Evolutionary conservation across 2,329 filamentous ascomycete species (phyloP).

Genomic region (Penicillium sp.): DNA sequence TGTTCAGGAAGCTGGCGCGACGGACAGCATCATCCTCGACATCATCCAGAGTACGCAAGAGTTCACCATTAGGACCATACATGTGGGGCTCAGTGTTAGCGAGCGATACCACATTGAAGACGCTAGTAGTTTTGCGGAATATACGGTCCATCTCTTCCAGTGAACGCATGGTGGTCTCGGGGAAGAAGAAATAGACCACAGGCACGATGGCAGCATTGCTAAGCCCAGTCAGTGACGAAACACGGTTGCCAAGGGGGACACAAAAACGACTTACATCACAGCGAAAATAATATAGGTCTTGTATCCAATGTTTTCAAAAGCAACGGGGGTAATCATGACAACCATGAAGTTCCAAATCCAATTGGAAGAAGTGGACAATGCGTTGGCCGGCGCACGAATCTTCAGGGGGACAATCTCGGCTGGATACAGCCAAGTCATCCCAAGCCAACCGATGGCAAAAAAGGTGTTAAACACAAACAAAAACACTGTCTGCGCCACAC

Average conservation of each 20-base stretch:
- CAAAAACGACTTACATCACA: conserved; percentile 43
- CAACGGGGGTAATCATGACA: conserved; percentile 59
- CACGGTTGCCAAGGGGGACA: not conserved
- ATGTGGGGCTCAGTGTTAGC: conserved; percentile 53
- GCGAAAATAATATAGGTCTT: conserved; percentile 57
- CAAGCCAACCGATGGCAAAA: conserved; percentile 63
- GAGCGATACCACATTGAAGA: conserved; percentile 40
- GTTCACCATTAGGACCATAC: conserved; percentile 57
- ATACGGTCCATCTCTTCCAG: conserved; percentile 70
- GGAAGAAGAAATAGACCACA: conserved; percentile 57
- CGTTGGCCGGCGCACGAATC: conserved; percentile 62
- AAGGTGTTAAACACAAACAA: conserved; percentile 67
- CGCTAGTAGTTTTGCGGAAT: conserved; percentile 54
- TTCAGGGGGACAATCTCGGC: conserved; percentile 54
- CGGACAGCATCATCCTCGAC: conserved; percentile 41
- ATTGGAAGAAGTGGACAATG: conserved; percentile 60
- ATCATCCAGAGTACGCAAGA: conserved; percentile 52
- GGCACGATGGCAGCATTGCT: conserved; percentile 56
- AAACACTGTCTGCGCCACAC: conserved; percentile 31
- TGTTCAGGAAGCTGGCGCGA: conserved; percentile 28
- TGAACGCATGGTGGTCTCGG: conserved; percentile 57
- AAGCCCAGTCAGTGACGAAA: conserved; percentile 8
- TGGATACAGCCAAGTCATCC: conserved; percentile 56
- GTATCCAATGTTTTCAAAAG: conserved; percentile 55
- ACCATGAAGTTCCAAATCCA: conserved; percentile 64